Conservation (phyloP, 768 basidiomycete genomes). For the Leccinum disarticulatum region DNA sequence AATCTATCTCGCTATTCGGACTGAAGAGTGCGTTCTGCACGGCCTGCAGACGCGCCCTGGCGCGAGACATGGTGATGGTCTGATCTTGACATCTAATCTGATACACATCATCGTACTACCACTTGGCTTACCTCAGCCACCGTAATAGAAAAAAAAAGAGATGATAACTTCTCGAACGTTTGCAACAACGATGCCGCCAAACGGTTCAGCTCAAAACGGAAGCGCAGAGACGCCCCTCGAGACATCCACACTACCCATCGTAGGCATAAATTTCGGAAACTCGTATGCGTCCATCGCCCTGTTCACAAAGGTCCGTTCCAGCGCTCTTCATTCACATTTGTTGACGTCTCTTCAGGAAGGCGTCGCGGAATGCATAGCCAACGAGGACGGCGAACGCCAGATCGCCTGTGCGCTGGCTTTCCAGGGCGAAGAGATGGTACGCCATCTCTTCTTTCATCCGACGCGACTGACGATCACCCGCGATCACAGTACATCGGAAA, state of each 20-base stretch:
- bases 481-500: conserved; percentile 86
- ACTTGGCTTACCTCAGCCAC: conserved; percentile 13
- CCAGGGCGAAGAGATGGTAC: conserved; percentile 85
- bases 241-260: conserved; percentile 51
- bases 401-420: conserved; percentile 94
- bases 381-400: conserved; percentile 97
- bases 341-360: conserved; percentile 60
- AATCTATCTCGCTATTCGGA: neutral
- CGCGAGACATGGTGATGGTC: conserved; percentile 5
- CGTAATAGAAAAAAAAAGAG: neutral
- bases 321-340: neutral
- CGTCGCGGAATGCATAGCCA: conserved; percentile 91
- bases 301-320: conserved; percentile 75
- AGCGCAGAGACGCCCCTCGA: conserved; percentile 43
- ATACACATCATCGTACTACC: neutral
- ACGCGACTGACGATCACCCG: conserved; percentile 1
- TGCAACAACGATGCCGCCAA: conserved; percentile 40
- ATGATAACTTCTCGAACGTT: neutral
- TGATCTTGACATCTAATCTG: conserved; percentile 9
- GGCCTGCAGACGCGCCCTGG: conserved; percentile 7
- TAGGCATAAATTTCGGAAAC: conserved; percentile 97
- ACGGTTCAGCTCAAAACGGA: conserved; percentile 49
- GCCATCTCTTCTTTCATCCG: conserved; percentile 30
- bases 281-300: conserved; percentile 94
- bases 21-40: conserved; percentile 14